Evolutionary conservation across 495 filamentous ascomycete species (phyloP), one percentile per base, ranked within the genome.

Genomic region (Penicillium daleae): DNA sequence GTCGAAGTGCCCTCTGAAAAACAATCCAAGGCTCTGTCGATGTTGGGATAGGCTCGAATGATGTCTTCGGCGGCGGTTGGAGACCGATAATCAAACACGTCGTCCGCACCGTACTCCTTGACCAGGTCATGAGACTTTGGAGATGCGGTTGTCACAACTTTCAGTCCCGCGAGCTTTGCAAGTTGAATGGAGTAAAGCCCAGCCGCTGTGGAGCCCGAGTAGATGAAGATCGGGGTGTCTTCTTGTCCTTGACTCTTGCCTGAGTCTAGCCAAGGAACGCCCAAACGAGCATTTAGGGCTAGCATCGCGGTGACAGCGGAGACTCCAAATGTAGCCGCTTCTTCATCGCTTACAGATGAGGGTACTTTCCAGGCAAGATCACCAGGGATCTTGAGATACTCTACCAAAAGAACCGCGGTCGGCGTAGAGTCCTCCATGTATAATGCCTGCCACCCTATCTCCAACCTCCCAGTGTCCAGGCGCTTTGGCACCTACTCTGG

Each of bases 341-440:
- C 75, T 24, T 81, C 80, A 31, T 77, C 83, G 50, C 55, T 76
- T 6, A 82, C 63, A 35, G 80, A 71, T 2, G 81, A 78, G 3
- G 86, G 84, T n/a, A 84, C 66, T 24, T 80, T 77, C 27, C 82
- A 74, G 19, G 82, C 74, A 31, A 78, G 65, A 60, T 86, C 80
- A 0, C 72, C 79, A 57, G 78, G 76, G 0, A 78, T 74, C 27
- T 77, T 73, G 21, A 77, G 64, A 55, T 80, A 83, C 50, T 83
- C 73, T n/a, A n/a, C 80, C 83, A 57, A 86, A 85, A 4, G 66
- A 65, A 8, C 69, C 69, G 0, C 52, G 24, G 33, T 66, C 66
- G 17, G 61, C 29, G 51, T 63, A 71, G 17, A 65, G 55, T 26
- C 68, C 67, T 22, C 66, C 70, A 27, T 73, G 63, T 4, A 64